Conservation (phyloP, 1,284 basidiomycete species). For the Rhodotorula sp. region DNA sequence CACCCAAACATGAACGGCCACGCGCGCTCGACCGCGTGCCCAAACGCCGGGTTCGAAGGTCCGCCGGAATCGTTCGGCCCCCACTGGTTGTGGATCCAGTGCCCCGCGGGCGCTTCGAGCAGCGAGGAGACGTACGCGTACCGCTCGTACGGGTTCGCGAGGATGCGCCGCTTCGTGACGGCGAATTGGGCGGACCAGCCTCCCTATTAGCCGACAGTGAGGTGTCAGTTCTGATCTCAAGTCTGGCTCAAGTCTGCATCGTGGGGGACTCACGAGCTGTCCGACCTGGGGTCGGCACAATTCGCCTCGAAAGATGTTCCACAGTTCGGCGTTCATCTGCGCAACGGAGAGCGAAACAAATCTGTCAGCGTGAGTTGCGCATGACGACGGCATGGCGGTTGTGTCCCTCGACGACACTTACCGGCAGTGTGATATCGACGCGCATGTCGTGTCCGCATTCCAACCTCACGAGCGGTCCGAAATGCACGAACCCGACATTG, state of each 20-base stretch:
- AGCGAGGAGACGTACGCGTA: slow-evolving; percentile 36
- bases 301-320: slow-evolving; percentile 35
- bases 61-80: slow-evolving; percentile 42
- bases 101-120: slow-evolving; percentile 30
- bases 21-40: slow-evolving; percentile 43
- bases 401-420: no score
- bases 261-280: slow-evolving; percentile 23
- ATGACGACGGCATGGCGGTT: no score
- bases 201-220: no score
- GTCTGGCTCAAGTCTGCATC: no score
- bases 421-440: slow-evolving; percentile 9
- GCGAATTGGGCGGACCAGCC: slow-evolving; percentile 38
- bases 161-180: slow-evolving; percentile 40
- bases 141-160: slow-evolving; percentile 41
- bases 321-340: slow-evolving; percentile 36
- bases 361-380: neutral
- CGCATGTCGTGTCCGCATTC: slow-evolving; percentile 30
- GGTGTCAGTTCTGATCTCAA: no score
- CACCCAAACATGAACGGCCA: slow-evolving; percentile 44
- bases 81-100: slow-evolving; percentile 45
- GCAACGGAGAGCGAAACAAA: fast-evolving
- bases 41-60: slow-evolving; percentile 43
- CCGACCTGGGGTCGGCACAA: slow-evolving; percentile 38
- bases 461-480: slow-evolving; percentile 33
- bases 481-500: slow-evolving; percentile 46